These are phyloP conservation scores for Quercus tomentella DNA, from an alignment of 331 rosid genomes.

Conservation along the genomic window DNA sequence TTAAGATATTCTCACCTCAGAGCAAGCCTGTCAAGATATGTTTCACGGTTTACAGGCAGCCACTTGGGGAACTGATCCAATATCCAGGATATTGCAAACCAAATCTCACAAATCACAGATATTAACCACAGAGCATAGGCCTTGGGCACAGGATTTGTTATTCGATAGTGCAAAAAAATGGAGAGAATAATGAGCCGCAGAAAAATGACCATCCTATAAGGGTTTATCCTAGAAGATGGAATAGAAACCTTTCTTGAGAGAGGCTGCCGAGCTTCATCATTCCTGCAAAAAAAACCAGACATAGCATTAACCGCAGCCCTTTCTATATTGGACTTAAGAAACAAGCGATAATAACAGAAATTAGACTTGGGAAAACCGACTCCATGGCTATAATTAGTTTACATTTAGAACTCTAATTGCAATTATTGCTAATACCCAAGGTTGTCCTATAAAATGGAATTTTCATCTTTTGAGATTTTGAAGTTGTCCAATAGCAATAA, in stretches of 20 bases:
- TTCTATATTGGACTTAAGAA: background rate
- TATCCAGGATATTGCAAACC: slow-evolving; percentile 98
- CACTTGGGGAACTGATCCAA: slow-evolving; percentile 97
- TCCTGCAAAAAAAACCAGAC: slow-evolving; percentile 42
- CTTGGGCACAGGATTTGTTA: slow-evolving; percentile 91
- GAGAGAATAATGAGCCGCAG: slow-evolving; percentile 80
- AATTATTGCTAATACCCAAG: background rate
- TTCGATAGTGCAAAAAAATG: slow-evolving; percentile 89
- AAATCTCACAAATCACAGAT: slow-evolving; percentile 97
- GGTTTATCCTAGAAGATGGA: slow-evolving; percentile 95
- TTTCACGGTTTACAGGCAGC: slow-evolving; percentile 97
- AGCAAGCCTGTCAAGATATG: slow-evolving; percentile 95
- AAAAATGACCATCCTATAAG: slow-evolving; percentile 92
- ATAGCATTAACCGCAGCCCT: slow-evolving; percentile 11
- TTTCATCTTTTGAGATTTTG: too few relatives aligned
- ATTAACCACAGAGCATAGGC: slow-evolving; percentile 88
- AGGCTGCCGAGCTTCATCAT: slow-evolving; percentile 98
- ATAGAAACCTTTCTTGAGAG: slow-evolving; percentile 95
- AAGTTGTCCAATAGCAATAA: background rate
- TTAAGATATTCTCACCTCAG: slow-evolving; percentile 51
- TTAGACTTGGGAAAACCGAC: slow-evolving; percentile 2
- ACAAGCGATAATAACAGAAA: background rate
- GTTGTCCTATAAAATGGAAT: background rate
- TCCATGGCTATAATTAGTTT: background rate
- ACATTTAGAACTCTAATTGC: background rate